phyloP scores from a whole-genome alignment of 495 filamentous ascomycete genomes.

The Neurospora sp. region DNA sequence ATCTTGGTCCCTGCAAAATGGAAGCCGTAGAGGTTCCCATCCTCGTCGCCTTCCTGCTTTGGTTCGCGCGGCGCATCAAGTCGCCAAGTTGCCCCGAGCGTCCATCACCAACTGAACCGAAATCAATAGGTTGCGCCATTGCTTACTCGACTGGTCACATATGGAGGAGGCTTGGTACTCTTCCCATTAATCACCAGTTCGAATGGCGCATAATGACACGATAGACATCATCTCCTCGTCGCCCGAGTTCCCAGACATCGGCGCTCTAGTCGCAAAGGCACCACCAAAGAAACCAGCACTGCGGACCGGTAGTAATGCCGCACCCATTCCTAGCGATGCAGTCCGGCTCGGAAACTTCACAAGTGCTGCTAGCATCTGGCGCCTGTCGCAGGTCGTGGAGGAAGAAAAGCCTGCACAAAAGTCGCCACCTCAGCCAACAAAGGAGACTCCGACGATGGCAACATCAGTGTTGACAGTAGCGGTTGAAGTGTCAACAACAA shows the following conservation, averaged over 20 bases:
- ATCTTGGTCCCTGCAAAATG: not conserved
- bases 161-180: not conserved
- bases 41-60: not conserved
- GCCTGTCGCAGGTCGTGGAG: slow-evolving; percentile 1
- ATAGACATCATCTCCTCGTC: slow-evolving; percentile 35
- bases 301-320: slow-evolving; percentile 22
- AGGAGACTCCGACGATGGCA: not conserved
- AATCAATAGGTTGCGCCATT: too few relatives aligned
- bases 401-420: not conserved
- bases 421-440: not conserved
- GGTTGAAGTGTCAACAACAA: not conserved
- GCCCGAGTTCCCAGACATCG: slow-evolving; percentile 33
- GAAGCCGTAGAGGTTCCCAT: not conserved
- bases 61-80: not conserved
- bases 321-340: slow-evolving; percentile 24
- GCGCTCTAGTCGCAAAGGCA: slow-evolving; percentile 26
- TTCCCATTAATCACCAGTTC: slow-evolving; percentile 28
- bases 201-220: slow-evolving; percentile 13
- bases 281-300: slow-evolving; percentile 18
- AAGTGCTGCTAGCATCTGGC: slow-evolving; percentile 30
- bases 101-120: not conserved
- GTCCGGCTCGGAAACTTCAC: slow-evolving; percentile 20
- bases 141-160: not conserved
- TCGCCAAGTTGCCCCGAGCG: not conserved
- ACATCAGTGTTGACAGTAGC: not conserved